Evolutionary conservation across 2,329 filamentous ascomycete genomes (phyloP).

Genomic region (Hymenoscyphus salicellus): DNA sequence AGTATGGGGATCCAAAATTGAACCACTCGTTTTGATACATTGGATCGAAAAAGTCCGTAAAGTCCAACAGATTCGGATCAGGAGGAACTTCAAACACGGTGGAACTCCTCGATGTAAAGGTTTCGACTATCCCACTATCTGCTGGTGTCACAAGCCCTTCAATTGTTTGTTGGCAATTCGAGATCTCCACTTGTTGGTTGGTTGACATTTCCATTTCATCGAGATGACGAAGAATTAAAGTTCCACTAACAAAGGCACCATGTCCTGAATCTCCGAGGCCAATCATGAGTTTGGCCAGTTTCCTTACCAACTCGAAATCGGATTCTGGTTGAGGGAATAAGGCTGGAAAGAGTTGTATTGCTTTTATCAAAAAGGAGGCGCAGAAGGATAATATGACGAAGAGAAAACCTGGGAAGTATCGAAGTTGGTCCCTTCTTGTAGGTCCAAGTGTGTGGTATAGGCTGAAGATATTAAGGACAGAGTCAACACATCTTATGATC

Average conservation of each 20-base stretch:
- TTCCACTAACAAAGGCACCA: not conserved
- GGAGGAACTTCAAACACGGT: not conserved
- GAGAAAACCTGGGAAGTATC: conserved; percentile 2
- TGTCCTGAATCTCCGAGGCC: not conserved
- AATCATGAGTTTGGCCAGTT: conserved; percentile 1
- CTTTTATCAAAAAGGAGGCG: not conserved
- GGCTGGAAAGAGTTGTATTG: not conserved
- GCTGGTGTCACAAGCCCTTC: not conserved
- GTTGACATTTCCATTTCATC: not conserved
- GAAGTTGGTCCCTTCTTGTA: conserved; percentile 1
- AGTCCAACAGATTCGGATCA: not conserved
- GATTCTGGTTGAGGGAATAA: not conserved
- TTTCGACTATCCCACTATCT: not conserved
- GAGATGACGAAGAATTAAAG: not conserved
- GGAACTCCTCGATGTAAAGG: not conserved
- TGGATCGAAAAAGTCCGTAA: conserved; percentile 2
- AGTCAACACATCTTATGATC: conserved; percentile 1
- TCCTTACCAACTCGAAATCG: not conserved
- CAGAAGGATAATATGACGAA: conserved; percentile 6
- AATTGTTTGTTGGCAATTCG: not conserved
- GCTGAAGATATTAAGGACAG: not conserved
- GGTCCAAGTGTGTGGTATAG: not conserved
- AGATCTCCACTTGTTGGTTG: not conserved
- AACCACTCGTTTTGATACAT: not conserved
- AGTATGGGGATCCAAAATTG: not conserved